Evolutionary conservation across 139 green algal genomes (phyloP).

Genomic region (Chlorella sp.): DNA sequence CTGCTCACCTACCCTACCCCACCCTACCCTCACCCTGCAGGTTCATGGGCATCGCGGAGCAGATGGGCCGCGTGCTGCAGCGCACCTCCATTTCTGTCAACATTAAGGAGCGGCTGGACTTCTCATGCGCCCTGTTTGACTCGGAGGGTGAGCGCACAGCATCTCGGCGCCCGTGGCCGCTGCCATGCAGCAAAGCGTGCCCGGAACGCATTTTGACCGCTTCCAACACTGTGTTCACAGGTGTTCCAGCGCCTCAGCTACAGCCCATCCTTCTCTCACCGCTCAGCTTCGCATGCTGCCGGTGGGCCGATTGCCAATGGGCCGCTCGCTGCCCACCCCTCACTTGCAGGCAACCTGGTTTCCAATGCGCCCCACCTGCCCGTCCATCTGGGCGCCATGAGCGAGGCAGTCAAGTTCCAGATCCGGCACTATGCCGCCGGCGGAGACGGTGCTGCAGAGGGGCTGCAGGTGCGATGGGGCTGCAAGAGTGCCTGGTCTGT

Average conservation of each 20-base stretch:
- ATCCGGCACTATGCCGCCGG: constrained; percentile 61
- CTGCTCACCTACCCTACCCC: background rate
- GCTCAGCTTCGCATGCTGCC: no score
- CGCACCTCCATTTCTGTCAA: constrained; percentile 95
- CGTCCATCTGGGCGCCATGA: constrained; percentile 98
- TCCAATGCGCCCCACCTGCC: constrained; percentile 98
- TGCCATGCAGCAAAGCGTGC: no score
- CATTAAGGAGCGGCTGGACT: constrained; percentile 99
- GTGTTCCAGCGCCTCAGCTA: no score
- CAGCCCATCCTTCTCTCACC: no score
- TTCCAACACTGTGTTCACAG: no score
- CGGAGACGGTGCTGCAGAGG: constrained; percentile 41
- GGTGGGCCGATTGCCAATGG: no score
- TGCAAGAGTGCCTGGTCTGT: no score
- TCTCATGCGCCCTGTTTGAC: constrained; percentile 94
- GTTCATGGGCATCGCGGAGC: constrained; percentile 99
- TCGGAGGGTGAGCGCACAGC: background rate
- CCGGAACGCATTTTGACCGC: no score
- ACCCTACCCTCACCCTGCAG: constrained; percentile 20
- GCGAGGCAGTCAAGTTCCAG: constrained; percentile 92
- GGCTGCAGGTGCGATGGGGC: constrained; percentile 11
- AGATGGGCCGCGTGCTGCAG: constrained; percentile 98
- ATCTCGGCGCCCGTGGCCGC: no score
- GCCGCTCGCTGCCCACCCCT: no score
- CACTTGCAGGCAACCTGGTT: constrained; percentile 84